Percentiles rank a stretch among this genome's conserved stretches.
Evolutionary conservation across 2,329 filamentous ascomycete species (phyloP).

Genomic region (Fusarium sp.): DNA sequence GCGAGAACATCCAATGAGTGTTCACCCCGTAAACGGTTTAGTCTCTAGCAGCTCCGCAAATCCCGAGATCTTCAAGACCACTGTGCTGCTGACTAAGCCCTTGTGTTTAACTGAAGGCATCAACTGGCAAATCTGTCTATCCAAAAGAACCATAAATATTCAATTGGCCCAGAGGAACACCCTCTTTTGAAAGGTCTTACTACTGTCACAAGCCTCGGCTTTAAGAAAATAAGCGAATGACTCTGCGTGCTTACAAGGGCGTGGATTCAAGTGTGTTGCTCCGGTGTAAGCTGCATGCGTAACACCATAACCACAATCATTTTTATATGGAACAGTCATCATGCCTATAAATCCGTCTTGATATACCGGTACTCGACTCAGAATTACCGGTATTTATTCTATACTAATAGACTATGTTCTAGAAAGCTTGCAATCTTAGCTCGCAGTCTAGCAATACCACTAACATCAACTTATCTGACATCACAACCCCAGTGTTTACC

Average conservation of each 20-base stretch:
- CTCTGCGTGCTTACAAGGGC: neutral
- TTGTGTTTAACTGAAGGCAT: neutral
- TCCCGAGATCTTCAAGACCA: slow-evolving; percentile 28
- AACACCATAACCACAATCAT: neutral
- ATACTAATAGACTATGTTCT: neutral
- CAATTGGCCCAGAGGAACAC: neutral
- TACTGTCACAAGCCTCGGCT: neutral
- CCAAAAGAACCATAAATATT: neutral
- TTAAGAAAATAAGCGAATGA: neutral
- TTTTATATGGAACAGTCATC: neutral
- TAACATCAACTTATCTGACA: neutral
- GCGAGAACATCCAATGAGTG: slow-evolving; percentile 17
- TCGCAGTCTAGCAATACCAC: slow-evolving; percentile 3
- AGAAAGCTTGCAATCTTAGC: neutral
- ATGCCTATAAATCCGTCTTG: no score
- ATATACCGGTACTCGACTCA: neutral
- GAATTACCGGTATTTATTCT: neutral
- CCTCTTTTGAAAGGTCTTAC: neutral
- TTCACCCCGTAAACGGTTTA: slow-evolving; percentile 37
- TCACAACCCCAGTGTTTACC: neutral
- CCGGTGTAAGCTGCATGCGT: neutral
- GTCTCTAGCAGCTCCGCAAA: slow-evolving; percentile 30
- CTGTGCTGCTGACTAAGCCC: slow-evolving; percentile 39
- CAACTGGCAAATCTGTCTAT: neutral
- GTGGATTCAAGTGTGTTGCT: neutral